Base-by-base conservation (phyloP, 176 grass and related monocot species). In the Otatea glauca region DNA sequence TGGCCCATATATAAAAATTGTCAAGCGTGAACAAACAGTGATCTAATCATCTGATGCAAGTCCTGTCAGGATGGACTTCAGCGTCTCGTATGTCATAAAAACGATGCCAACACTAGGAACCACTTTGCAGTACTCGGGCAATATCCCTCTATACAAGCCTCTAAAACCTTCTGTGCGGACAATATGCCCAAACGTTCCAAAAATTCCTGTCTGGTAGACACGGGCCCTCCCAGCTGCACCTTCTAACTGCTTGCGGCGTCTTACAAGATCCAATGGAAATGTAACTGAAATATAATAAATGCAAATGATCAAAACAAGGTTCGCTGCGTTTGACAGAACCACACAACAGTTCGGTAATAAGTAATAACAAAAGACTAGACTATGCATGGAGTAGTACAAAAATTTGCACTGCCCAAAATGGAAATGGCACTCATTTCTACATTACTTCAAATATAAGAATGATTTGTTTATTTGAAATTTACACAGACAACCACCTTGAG, bases 101-200 rank as follows among this genome's bases (percentile, higher is more conserved):
- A 93, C 75, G 70, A 98, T 92, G 58, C 96, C 96, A 14, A 98
- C 96, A 9, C 96, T 91, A 5, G 96, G 96, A 69, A 98, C 91
- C 15, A 98, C 96, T 76, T 98, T 95, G 82, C 89, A 95, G 87
- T 98, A 98, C 78, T 98, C 96, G 0, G 93, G 96, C 84, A 95
- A 84, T 63, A 98, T 98, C 80, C 96, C 96, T 98, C 96, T 92
- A 74, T 98, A 98, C 69, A 98, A 76, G 66, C 96, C 96, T 71
- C 91, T 85, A 66, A 92, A 79, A 42, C 96, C 91, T 74, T 98
- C 93, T 9, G 85, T 80, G 39, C 42, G 83, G 42, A 93, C 54
- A 73, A 98, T 98, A 82, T 95, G 93, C 51, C 83, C 83, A 44
- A 95, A 98, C 32, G 96, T 90, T 81, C 96, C 93, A 20, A 95